phyloP scores from a whole-genome alignment of 768 basidiomycete species.

The Zangia roseola region DNA sequence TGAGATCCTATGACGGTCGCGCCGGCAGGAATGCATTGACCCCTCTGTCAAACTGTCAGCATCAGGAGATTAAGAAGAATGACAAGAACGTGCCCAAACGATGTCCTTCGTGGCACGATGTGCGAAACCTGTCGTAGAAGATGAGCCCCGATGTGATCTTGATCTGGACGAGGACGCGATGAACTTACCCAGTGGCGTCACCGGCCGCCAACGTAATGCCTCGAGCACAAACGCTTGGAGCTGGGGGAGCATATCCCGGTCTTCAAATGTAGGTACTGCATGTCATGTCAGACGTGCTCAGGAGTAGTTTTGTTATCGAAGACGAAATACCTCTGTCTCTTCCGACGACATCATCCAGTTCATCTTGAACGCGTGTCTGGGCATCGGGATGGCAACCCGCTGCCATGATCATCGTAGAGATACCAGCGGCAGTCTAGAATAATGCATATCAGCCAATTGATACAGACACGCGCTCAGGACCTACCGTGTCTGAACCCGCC shows the following conservation, averaged over 20 bases:
- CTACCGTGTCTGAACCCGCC: slow-evolving; percentile 54
- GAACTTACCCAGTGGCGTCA: slow-evolving; percentile 28
- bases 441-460: background rate
- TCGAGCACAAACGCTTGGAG: slow-evolving; percentile 37
- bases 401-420: slow-evolving; percentile 49
- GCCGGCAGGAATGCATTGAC: slow-evolving; percentile 12
- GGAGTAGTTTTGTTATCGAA: too few relatives aligned
- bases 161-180: too few relatives aligned
- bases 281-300: background rate
- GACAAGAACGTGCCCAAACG: slow-evolving; percentile 4
- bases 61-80: background rate
- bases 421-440: slow-evolving; percentile 45
- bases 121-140: background rate
- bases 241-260: slow-evolving; percentile 30
- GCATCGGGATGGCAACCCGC: slow-evolving; percentile 51
- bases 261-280: slow-evolving; percentile 35
- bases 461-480: background rate
- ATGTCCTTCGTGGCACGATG: slow-evolving; percentile 10
- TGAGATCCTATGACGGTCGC: slow-evolving; percentile 13
- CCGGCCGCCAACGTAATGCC: slow-evolving; percentile 35
- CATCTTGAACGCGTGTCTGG: slow-evolving; percentile 46
- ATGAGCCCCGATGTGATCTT: too few relatives aligned
- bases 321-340: slow-evolving; percentile 20
- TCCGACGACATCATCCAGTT: slow-evolving; percentile 50
- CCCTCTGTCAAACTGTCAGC: background rate